Evolutionary conservation across 2,329 filamentous ascomycete genomes (phyloP).

Genomic region (Colletotrichum sp.): DNA sequence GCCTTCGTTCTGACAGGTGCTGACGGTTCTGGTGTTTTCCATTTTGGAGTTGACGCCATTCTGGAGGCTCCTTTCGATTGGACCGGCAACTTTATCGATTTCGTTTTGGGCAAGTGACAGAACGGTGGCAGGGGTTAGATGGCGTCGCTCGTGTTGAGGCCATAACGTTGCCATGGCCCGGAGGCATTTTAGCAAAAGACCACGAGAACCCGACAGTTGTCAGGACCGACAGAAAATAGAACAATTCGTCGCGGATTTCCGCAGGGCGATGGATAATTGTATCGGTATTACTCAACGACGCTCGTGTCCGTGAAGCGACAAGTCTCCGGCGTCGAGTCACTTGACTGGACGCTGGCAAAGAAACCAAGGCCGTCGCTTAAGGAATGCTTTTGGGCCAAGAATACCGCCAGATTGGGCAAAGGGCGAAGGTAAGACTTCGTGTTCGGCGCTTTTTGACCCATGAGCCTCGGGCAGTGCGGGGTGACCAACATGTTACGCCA

Average conservation of each 20-base stretch:
- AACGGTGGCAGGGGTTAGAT: background rate
- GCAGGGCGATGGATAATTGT: background rate
- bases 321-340: background rate
- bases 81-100: slow-evolving; percentile 12
- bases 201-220: background rate
- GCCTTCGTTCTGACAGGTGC: slow-evolving; percentile 7
- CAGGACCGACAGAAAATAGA: background rate
- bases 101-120: slow-evolving; percentile 15
- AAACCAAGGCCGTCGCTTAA: background rate
- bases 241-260: background rate
- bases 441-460: background rate
- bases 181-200: background rate
- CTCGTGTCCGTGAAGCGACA: background rate
- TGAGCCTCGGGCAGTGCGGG: background rate
- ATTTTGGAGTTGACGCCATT: background rate
- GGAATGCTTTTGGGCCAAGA: background rate
- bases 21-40: background rate
- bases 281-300: background rate
- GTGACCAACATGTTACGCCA: background rate
- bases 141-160: slow-evolving; percentile 4
- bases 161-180: background rate
- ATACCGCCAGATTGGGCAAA: background rate
- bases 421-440: background rate
- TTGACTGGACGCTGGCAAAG: background rate
- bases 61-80: background rate